Percentiles rank a stretch among this genome's conserved stretches.
Evolutionary conservation across 257 asterid genomes (phyloP).

Genomic region (Solanum corneliomulleri): DNA sequence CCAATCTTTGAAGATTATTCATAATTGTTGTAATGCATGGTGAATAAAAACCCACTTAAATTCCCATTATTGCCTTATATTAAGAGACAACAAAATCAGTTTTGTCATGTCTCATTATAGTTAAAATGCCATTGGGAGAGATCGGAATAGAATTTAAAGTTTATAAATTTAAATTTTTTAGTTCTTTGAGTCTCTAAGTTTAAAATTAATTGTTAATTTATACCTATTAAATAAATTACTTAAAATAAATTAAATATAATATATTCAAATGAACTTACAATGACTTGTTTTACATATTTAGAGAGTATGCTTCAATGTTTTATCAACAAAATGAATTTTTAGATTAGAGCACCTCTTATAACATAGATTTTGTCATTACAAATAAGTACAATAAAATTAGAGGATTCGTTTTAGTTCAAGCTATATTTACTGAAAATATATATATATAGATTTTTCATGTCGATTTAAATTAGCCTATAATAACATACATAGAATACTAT

Average conservation of each 20-base stretch:
- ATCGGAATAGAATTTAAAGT: not conserved
- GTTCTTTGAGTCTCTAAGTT: accelerated
- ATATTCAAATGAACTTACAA: not conserved
- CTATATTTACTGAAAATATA: not conserved
- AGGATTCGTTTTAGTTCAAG: not conserved
- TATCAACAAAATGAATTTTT: not conserved
- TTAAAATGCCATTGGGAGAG: not conserved
- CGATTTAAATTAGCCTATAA: not conserved
- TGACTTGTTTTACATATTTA: not conserved
- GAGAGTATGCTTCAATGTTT: not conserved
- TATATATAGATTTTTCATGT: not conserved
- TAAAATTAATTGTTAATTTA: not conserved
- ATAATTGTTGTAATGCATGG: not conserved
- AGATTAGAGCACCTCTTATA: not conserved
- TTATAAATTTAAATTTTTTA: not conserved
- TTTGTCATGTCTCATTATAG: not conserved
- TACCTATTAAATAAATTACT: not conserved
- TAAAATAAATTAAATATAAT: not conserved
- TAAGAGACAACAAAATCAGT: not conserved
- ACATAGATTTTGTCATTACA: not conserved
- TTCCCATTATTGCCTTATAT: not conserved
- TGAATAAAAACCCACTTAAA: not conserved
- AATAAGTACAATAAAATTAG: not conserved
- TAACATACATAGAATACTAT: not conserved
- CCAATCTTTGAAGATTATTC: not conserved